Conservation (phyloP, 2,329 filamentous ascomycete species). For the Penicillium olsonii region DNA sequence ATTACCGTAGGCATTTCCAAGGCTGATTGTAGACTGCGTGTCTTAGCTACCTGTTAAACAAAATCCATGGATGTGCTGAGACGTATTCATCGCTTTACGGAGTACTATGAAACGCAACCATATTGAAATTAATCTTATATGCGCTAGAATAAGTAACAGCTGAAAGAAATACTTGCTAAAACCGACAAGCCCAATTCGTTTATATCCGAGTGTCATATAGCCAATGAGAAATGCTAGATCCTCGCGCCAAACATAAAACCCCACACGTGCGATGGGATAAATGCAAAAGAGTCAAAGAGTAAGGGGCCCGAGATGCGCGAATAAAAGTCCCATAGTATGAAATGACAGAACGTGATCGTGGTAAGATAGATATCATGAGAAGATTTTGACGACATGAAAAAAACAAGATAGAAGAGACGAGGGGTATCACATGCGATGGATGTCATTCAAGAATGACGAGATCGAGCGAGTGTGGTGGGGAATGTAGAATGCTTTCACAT, state of each 20-base stretch:
- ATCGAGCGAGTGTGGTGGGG: conserved; percentile 21
- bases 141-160: background rate
- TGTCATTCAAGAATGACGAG: conserved; percentile 20
- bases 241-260: background rate
- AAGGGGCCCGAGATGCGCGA: background rate
- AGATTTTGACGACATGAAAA: conserved; percentile 5
- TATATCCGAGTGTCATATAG: conserved; percentile 4
- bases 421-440: conserved; percentile 39
- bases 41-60: too few relatives aligned
- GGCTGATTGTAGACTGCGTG: too few relatives aligned
- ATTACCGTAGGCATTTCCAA: too few relatives aligned
- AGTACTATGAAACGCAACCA: background rate
- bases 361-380: background rate
- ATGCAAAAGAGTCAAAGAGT: background rate
- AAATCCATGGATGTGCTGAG: too few relatives aligned
- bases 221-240: background rate
- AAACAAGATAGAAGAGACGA: conserved; percentile 7
- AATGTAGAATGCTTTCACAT: conserved; percentile 1
- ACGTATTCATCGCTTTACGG: too few relatives aligned
- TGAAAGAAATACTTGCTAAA: background rate
- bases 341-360: background rate
- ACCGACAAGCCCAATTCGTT: conserved; percentile 2
- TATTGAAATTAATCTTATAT: background rate
- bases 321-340: background rate
- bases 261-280: background rate